Conservation (phyloP, 1,139 yeast genomes). For the Candida sojae region DNA sequence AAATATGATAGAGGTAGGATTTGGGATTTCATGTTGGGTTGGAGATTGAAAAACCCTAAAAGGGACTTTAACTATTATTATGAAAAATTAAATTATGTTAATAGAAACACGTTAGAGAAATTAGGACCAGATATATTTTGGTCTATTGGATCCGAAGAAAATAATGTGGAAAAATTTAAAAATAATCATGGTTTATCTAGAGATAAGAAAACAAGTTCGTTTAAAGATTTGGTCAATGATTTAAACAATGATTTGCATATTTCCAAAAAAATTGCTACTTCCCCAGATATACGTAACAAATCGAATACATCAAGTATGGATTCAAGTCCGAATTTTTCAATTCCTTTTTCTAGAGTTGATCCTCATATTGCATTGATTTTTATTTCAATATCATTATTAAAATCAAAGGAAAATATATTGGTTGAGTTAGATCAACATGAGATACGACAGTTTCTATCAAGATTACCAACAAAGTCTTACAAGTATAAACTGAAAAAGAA, state of each 20-base stretch:
- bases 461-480: slow-evolving; percentile 49
- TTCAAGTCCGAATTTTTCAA: slow-evolving; percentile 16
- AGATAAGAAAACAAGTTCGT: slow-evolving; percentile 24
- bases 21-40: slow-evolving; percentile 87
- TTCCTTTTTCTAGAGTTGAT: slow-evolving; percentile 70
- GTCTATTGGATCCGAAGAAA: slow-evolving; percentile 25
- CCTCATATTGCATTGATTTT: slow-evolving; percentile 80
- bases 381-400: slow-evolving; percentile 74
- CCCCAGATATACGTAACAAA: background rate
- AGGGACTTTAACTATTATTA: slow-evolving; percentile 33
- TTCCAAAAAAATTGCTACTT: slow-evolving; percentile 5
- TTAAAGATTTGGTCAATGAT: slow-evolving; percentile 34
- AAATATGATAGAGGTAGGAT: slow-evolving; percentile 79
- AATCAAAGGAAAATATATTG: slow-evolving; percentile 74
- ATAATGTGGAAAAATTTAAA: slow-evolving; percentile 11
- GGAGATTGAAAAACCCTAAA: slow-evolving; percentile 55
- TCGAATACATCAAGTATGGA: slow-evolving; percentile 2
- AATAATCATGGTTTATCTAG: background rate
- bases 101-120: slow-evolving; percentile 25
- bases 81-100: slow-evolving; percentile 30
- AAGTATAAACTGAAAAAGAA: slow-evolving; percentile 24
- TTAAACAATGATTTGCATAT: slow-evolving; percentile 18
- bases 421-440: slow-evolving; percentile 90
- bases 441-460: slow-evolving; percentile 73
- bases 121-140: slow-evolving; percentile 50